A percentile compares a stretch with the other conserved stretches of the same genome.
phyloP scores from a whole-genome alignment of 306 rosid genomes.

The Gastrolobium bilobum region DNA sequence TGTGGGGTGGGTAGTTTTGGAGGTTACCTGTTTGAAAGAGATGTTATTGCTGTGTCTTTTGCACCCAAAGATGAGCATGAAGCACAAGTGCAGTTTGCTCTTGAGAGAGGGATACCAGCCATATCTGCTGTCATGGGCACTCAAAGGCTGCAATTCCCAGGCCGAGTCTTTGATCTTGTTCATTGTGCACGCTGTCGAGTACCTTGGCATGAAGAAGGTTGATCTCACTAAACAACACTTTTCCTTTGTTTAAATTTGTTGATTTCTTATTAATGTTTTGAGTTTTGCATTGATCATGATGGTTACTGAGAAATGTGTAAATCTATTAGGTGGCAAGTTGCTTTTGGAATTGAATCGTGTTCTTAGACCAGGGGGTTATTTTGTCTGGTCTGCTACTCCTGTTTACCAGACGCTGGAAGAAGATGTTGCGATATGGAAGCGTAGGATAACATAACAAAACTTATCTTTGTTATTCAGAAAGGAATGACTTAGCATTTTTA shows the following conservation, averaged over 20 bases:
- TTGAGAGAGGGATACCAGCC: slow-evolving; percentile 88
- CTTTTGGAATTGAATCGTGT: slow-evolving; percentile 84
- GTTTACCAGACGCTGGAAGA: slow-evolving; percentile 75
- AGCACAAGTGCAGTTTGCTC: slow-evolving; percentile 90
- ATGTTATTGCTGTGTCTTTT: slow-evolving; percentile 80
- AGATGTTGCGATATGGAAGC: slow-evolving; percentile 78
- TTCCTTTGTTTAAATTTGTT: not conserved
- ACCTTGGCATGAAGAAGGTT: slow-evolving; percentile 85
- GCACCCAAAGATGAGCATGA: slow-evolving; percentile 96
- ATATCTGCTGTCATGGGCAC: slow-evolving; percentile 93
- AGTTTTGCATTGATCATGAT: not conserved
- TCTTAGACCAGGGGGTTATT: slow-evolving; percentile 81
- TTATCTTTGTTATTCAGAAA: not conserved
- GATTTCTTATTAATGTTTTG: not conserved
- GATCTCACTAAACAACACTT: not conserved
- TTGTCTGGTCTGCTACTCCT: slow-evolving; percentile 88
- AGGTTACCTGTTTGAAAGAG: slow-evolving; percentile 77
- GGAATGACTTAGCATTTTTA: not conserved
- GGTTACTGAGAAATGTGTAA: not conserved
- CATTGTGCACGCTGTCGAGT: slow-evolving; percentile 90
- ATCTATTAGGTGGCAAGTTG: slow-evolving; percentile 67
- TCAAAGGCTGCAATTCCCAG: slow-evolving; percentile 80
- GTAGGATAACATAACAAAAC: slow-evolving; percentile 40
- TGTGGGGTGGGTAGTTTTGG: slow-evolving; percentile 93
- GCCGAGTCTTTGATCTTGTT: slow-evolving; percentile 71